Conservation (phyloP, 768 basidiomycete genomes). For the Mrakia frigida region DNA sequence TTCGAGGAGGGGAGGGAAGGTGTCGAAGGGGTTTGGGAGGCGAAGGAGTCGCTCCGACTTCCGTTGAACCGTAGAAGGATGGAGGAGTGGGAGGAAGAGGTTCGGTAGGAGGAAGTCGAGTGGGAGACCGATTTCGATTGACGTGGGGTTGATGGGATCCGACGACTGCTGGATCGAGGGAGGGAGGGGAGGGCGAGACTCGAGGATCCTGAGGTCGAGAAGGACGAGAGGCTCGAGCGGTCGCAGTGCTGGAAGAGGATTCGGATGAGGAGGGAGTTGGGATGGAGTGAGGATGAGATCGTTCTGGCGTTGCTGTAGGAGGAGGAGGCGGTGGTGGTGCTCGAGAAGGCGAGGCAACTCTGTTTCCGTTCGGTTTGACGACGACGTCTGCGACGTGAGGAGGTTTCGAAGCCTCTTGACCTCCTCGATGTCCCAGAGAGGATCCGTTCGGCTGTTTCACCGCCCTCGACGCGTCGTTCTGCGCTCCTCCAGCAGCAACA, state of each 20-base stretch:
- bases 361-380: neutral
- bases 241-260: neutral
- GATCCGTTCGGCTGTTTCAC: neutral
- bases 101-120: neutral
- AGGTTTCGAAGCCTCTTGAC: neutral
- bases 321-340: neutral
- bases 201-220: conserved; percentile 4
- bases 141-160: neutral
- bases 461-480: neutral
- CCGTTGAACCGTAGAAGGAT: neutral
- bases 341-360: neutral
- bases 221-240: neutral
- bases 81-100: neutral
- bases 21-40: neutral
- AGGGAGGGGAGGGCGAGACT: neutral
- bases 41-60: neutral
- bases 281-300: too few species aligned
- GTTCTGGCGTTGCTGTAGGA: neutral
- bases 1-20: neutral
- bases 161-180: neutral
- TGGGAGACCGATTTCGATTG: neutral
- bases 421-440: neutral
- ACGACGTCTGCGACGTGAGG: neutral
- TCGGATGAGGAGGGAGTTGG: neutral
- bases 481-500: neutral